These are phyloP conservation scores for Fusarium cyanostomum DNA, from an alignment of 2,329 filamentous ascomycete genomes.

Conservation along the genomic window DNA sequence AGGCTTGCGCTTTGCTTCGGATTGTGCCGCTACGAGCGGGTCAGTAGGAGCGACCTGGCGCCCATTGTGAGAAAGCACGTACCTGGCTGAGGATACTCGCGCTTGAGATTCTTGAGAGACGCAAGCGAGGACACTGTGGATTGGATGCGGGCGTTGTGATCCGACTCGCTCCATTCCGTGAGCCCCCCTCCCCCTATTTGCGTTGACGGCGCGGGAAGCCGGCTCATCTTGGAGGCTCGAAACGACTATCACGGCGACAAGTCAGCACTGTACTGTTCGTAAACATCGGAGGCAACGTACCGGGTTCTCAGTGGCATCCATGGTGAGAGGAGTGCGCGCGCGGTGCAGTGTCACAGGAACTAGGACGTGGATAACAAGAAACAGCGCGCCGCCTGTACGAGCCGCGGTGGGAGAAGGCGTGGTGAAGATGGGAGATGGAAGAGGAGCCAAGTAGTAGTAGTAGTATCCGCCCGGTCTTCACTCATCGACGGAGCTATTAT, in stretches of 20 bases:
- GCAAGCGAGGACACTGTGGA: constrained; percentile 53
- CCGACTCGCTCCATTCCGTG: constrained; percentile 67
- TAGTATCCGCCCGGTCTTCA: constrained; percentile 12
- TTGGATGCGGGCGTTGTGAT: constrained; percentile 64
- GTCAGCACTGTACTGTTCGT: constrained; percentile 8
- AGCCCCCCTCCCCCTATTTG: constrained; percentile 52
- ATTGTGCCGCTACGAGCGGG: constrained; percentile 56
- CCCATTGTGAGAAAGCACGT: not conserved
- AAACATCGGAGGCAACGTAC: constrained; percentile 32
- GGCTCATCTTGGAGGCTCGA: constrained; percentile 46
- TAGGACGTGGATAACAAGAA: constrained; percentile 48
- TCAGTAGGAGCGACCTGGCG: constrained; percentile 19
- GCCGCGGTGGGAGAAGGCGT: constrained; percentile 39
- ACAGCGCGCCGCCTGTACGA: constrained; percentile 47
- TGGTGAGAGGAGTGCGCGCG: constrained; percentile 39
- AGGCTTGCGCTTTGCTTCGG: constrained; percentile 69
- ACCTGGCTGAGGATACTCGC: constrained; percentile 59
- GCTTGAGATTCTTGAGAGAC: constrained; percentile 59
- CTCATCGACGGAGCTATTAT: constrained; percentile 40
- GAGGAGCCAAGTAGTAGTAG: constrained; percentile 5
- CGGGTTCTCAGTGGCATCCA: constrained; percentile 47
- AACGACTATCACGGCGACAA: constrained; percentile 33
- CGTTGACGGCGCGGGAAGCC: constrained; percentile 45
- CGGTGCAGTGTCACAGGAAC: constrained; percentile 38
- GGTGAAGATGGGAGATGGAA: constrained; percentile 24